These are phyloP conservation scores for Zymoseptoria brevis DNA, from an alignment of 2,329 filamentous ascomycete species.

Conservation along the genomic window DNA sequence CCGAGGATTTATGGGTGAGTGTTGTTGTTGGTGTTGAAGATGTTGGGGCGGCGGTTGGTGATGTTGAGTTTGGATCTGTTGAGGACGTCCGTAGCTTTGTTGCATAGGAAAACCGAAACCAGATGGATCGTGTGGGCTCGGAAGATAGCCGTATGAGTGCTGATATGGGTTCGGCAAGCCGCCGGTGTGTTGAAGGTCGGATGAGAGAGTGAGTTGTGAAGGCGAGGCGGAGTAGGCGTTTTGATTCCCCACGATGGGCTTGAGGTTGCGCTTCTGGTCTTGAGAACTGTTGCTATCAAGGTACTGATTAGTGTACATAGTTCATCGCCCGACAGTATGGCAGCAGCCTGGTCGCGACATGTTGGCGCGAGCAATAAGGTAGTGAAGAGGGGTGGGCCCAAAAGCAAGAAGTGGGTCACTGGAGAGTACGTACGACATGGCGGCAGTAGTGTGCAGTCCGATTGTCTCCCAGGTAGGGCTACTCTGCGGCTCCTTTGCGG, in stretches of 20 bases:
- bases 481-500: constrained; percentile 10
- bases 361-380: constrained; percentile 3
- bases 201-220: constrained; percentile 29
- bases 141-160: constrained; percentile 22
- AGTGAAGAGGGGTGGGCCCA: constrained; percentile 6
- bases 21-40: constrained; percentile 28
- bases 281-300: constrained; percentile 32
- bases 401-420: constrained; percentile 3
- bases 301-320: constrained; percentile 18
- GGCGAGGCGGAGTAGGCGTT: constrained; percentile 32
- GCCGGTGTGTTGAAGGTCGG: constrained; percentile 19
- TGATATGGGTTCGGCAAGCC: constrained; percentile 26
- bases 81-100: constrained; percentile 19
- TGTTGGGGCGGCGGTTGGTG: constrained; percentile 29
- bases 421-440: constrained; percentile 25
- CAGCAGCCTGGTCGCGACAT: neutral
- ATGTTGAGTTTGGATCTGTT: constrained; percentile 27
- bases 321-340: neutral
- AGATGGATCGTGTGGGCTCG: constrained; percentile 21
- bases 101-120: constrained; percentile 25
- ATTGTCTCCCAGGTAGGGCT: constrained; percentile 12
- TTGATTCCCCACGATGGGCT: constrained; percentile 29
- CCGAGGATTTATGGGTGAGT: constrained; percentile 27
- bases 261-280: constrained; percentile 38
- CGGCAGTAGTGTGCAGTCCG: constrained; percentile 12